These are phyloP conservation scores for Ochetophila trinervis DNA, from an alignment of 306 rosid species.

Conservation along the genomic window DNA sequence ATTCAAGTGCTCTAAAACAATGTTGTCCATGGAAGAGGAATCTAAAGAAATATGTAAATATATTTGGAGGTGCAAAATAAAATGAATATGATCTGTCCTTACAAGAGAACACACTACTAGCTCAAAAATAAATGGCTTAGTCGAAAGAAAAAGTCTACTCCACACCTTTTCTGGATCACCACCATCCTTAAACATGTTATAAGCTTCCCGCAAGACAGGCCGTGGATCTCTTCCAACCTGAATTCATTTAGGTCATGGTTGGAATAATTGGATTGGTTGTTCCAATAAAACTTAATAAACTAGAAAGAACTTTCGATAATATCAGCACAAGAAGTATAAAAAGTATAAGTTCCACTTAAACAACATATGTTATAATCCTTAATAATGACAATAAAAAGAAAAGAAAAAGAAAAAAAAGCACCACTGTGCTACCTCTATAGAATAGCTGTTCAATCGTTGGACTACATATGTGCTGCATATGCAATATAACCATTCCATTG, in stretches of 20 bases:
- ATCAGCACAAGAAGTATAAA: background rate
- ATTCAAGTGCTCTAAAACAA: no score
- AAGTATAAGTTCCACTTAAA: background rate
- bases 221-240: conserved; percentile 84
- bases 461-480: no score
- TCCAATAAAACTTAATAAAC: background rate
- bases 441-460: no score
- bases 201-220: conserved; percentile 77
- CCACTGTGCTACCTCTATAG: no score
- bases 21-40: no score
- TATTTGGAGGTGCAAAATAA: background rate
- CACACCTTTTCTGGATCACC: conserved; percentile 83
- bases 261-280: conserved; percentile 1
- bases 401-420: no score
- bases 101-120: background rate
- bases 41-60: background rate
- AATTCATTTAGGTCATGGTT: conserved; percentile 24
- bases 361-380: background rate
- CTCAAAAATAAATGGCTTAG: background rate
- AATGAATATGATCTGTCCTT: background rate
- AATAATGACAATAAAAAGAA: no score
- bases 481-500: no score
- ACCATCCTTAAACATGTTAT: conserved; percentile 77
- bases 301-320: no score
- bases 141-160: conserved; percentile 9